A percentile compares a stretch with the other conserved stretches of the same genome.
phyloP scores from a whole-genome alignment of 2,329 filamentous ascomycete genomes.

The Fusarium humuli region DNA sequence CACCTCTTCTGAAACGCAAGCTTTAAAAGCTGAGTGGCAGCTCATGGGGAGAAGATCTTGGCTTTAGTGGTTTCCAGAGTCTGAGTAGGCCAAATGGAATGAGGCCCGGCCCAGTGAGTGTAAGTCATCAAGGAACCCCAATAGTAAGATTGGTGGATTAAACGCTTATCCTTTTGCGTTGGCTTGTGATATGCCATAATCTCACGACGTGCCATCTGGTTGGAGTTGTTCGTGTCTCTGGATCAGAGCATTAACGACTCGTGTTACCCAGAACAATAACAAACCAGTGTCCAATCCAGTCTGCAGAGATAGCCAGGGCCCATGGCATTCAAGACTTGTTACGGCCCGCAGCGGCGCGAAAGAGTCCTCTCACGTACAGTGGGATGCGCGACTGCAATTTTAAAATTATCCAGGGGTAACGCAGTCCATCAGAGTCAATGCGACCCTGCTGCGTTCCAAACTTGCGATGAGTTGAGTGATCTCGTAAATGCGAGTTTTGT shows the following conservation, averaged over 20 bases:
- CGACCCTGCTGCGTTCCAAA: slow-evolving; percentile 26
- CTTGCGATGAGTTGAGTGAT: slow-evolving; percentile 2
- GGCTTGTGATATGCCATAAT: slow-evolving; percentile 13
- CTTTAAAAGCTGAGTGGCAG: slow-evolving; percentile 42
- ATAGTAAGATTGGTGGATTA: slow-evolving; percentile 45
- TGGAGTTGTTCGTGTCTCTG: slow-evolving; percentile 2
- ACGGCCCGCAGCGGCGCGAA: slow-evolving; percentile 34
- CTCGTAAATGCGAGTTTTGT: background rate
- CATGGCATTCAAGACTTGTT: slow-evolving; percentile 17
- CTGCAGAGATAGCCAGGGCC: slow-evolving; percentile 11
- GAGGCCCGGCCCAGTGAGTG: slow-evolving; percentile 37
- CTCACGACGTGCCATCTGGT: background rate
- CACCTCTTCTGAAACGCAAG: slow-evolving; percentile 48
- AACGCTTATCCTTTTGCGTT: slow-evolving; percentile 32
- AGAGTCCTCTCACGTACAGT: slow-evolving; percentile 31
- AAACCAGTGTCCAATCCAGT: slow-evolving; percentile 4
- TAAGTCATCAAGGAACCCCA: slow-evolving; percentile 12
- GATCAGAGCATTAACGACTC: slow-evolving; percentile 6
- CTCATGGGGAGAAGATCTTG: slow-evolving; percentile 28
- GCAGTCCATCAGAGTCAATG: slow-evolving; percentile 36
- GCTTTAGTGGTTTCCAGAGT: slow-evolving; percentile 2
- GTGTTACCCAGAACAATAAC: slow-evolving; percentile 19
- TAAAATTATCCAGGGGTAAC: slow-evolving; percentile 46
- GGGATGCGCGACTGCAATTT: slow-evolving; percentile 23
- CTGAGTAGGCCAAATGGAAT: slow-evolving; percentile 12